Evolutionary conservation across 1,139 yeast species (phyloP), one percentile per base, ranked within the genome.

Genomic region (Arxiozyma slooffiae): DNA sequence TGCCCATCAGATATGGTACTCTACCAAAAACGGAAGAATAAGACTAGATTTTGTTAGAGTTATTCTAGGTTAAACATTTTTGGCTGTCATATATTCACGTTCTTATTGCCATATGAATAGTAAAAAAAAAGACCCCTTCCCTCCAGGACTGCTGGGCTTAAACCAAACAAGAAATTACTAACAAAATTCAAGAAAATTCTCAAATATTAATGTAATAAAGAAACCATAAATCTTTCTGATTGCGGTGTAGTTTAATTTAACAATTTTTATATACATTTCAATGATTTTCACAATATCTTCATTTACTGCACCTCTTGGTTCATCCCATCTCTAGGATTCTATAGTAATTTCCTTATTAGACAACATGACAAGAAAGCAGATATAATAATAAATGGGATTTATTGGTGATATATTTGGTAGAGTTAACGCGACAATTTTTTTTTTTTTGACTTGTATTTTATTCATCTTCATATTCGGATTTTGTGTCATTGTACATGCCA

Each of bases 351-450:
- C 88, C 0, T 64, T 81, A 7, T 68, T 83, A 58, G 81, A 80
- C 62, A n/a, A 80, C 78, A 4, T 82, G 82, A 1, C 89, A n/a
- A 83, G 64, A 67, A 74, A 3, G 55, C 84, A 16, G 92, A 92
- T 0, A 72, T 92, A 57, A 90, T 90, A 0, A 39, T 67, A n/a
- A 1, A 70, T 82, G 63, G 92, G 94, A 0, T 52, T 70, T 5
- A 40, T 75, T 6, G 81, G 82, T 26, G 92, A 84, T 61, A 66
- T 57, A 36, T 63, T 71, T 46, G 92, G 94, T 1, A 70, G 88
- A 53, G 67, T 74, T 43, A 83, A 81, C 62, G 68, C 76, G 37
- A 72, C 82, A 0, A 57, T 70, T 14, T 45, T 61, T 3, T 53
- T 70, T 14, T 45, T 61, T 3, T 53, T 69, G 17, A 68, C 61